Percentiles rank a stretch among this genome's conserved stretches.
Conservation (phyloP, 176 grass and related monocot species). For the Dendrocalamus sinicus region DNA sequence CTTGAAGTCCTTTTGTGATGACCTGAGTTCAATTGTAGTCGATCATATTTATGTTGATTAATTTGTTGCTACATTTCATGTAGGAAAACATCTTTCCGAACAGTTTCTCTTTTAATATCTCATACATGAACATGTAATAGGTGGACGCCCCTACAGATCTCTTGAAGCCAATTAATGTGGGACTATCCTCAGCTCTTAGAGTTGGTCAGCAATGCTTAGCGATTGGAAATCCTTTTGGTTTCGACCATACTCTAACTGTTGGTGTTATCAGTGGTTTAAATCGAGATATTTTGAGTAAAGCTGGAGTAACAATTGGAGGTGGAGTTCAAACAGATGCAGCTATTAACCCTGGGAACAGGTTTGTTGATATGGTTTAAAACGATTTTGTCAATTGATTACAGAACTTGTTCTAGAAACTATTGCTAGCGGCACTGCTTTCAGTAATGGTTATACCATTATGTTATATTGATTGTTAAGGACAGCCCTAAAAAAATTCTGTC, state of each 20-base stretch:
- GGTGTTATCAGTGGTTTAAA: conserved; percentile 96
- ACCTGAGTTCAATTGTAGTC: conserved; percentile 26
- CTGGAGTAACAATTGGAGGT: conserved; percentile 92
- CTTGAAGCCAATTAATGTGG: conserved; percentile 84
- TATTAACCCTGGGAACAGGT: conserved; percentile 99
- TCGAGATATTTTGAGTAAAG: conserved; percentile 93
- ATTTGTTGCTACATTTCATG: neutral
- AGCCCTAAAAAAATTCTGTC: conserved; percentile 2
- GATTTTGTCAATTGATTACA: conserved; percentile 8
- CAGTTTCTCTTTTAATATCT: conserved; percentile 28
- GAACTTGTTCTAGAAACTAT: conserved; percentile 24
- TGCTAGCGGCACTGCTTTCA: neutral
- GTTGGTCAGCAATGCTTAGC: conserved; percentile 98
- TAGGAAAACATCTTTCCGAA: neutral
- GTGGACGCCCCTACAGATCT: conserved; percentile 78
- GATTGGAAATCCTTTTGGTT: conserved; percentile 98
- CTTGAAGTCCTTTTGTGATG: conserved; percentile 1
- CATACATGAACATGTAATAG: conserved; percentile 55
- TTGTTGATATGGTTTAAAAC: conserved; percentile 5
- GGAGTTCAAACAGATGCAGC: conserved; percentile 97
- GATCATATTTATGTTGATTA: conserved; percentile 23
- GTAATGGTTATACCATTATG: conserved; percentile 34
- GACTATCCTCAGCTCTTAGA: conserved; percentile 76
- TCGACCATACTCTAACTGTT: conserved; percentile 91
- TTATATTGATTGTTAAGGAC: conserved; percentile 1